Conservation (phyloP, 352 stramenopile species). For the Pythium utonaiense region DNA sequence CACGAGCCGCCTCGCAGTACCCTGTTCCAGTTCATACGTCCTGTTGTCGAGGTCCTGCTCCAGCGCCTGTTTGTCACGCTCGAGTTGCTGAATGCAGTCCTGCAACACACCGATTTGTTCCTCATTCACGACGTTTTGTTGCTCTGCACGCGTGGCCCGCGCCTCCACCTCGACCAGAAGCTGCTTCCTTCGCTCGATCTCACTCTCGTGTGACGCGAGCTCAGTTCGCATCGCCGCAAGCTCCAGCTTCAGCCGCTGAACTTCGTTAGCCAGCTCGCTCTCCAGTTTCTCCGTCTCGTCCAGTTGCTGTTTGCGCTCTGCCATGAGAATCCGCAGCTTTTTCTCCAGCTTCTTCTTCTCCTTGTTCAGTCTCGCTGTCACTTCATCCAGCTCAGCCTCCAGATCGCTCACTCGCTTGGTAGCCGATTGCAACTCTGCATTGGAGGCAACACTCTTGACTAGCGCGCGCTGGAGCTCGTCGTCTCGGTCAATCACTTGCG, state of each 20-base stretch:
- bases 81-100: conserved; percentile 14
- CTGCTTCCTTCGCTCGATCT: not conserved
- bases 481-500: not conserved
- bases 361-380: conserved; percentile 15
- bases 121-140: not conserved
- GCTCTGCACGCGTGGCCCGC: not conserved
- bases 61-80: conserved; percentile 9
- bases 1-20: conserved; percentile 25
- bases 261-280: conserved; percentile 14
- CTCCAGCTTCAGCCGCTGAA: conserved; percentile 16
- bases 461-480: not conserved
- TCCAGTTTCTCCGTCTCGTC: conserved; percentile 8
- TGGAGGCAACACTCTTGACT: not conserved
- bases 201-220: not conserved
- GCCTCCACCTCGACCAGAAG: not conserved
- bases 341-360: conserved; percentile 57
- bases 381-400: not conserved
- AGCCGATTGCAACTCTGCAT: not conserved
- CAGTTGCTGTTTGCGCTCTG: conserved; percentile 26
- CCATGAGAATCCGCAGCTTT: conserved; percentile 38
- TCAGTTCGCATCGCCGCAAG: not conserved
- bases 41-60: conserved; percentile 13
- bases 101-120: conserved; percentile 18
- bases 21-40: conserved; percentile 34
- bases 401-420: not conserved